A percentile compares a stretch with the other conserved stretches of the same genome.
Conservation (phyloP, 305 asterid species). For the Fraxinus floribunda region DNA sequence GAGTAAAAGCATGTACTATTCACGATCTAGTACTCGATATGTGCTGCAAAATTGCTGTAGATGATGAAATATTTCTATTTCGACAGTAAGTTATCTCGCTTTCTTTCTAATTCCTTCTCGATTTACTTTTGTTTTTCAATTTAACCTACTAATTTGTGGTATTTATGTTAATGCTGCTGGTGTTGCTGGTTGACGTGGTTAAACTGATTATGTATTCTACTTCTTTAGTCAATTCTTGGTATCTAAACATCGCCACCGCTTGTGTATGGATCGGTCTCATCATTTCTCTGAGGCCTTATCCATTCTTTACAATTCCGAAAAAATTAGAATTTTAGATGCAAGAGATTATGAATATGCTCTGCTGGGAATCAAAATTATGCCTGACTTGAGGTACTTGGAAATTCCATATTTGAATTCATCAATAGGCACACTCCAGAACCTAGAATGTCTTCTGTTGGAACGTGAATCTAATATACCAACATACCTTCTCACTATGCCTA, state of each 20-base stretch:
- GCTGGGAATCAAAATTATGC: neutral
- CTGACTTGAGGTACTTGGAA: neutral
- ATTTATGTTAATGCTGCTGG: neutral
- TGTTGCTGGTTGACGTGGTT: neutral
- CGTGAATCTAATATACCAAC: neutral
- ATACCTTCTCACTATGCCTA: neutral
- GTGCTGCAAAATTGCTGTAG: neutral
- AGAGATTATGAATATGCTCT: neutral
- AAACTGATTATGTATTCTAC: neutral
- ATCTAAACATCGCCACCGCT: neutral
- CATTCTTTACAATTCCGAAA: neutral
- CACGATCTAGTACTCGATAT: neutral
- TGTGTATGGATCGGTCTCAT: neutral
- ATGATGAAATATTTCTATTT: neutral
- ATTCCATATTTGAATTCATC: neutral
- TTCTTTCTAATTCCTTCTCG: neutral
- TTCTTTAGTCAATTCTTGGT: neutral
- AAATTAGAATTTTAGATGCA: neutral
- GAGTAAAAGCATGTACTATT: neutral
- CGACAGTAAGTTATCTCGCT: neutral
- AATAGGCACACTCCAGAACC: neutral
- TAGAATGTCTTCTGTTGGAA: neutral
- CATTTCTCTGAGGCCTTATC: neutral
- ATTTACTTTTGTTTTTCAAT: neutral
- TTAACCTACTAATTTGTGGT: neutral